Conservation (phyloP, 2,329 filamentous ascomycete species). For the Ophiostoma triangulosporum region DNA sequence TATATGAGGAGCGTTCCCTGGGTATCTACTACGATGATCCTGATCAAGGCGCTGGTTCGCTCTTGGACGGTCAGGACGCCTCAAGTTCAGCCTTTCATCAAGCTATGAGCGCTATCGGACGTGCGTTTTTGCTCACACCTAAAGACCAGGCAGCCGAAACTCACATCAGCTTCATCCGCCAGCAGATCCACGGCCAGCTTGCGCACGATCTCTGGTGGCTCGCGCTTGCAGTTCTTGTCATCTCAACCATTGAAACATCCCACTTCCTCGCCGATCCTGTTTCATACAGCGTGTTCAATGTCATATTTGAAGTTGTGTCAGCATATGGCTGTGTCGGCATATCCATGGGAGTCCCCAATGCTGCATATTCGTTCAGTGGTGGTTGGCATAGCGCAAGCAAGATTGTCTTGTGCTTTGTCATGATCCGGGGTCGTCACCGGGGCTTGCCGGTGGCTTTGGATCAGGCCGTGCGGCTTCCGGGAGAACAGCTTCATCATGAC, state of each 20-base stretch:
- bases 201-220: slow-evolving; percentile 55
- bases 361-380: slow-evolving; percentile 41
- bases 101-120: slow-evolving; percentile 20
- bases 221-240: slow-evolving; percentile 44
- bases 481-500: slow-evolving; percentile 23
- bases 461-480: slow-evolving; percentile 31
- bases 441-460: slow-evolving; percentile 42
- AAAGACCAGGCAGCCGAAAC: slow-evolving; percentile 20
- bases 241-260: slow-evolving; percentile 43
- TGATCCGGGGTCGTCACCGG: slow-evolving; percentile 40
- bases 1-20: slow-evolving; percentile 56
- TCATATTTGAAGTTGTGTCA: slow-evolving; percentile 41
- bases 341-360: slow-evolving; percentile 36
- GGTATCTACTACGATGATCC: slow-evolving; percentile 38
- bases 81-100: neutral
- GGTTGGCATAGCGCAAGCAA: slow-evolving; percentile 38
- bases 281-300: slow-evolving; percentile 44
- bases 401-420: slow-evolving; percentile 41
- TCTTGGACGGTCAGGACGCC: neutral
- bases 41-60: neutral
- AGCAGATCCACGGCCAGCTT: slow-evolving; percentile 46
- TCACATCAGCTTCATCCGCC: slow-evolving; percentile 35
- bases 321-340: slow-evolving; percentile 48
- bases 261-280: slow-evolving; percentile 38
- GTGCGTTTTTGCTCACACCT: slow-evolving; percentile 20